Evolutionary conservation across 805 yeast genomes (phyloP), one percentile per base, ranked within the genome.

Genomic region (Candida stauntonica): DNA sequence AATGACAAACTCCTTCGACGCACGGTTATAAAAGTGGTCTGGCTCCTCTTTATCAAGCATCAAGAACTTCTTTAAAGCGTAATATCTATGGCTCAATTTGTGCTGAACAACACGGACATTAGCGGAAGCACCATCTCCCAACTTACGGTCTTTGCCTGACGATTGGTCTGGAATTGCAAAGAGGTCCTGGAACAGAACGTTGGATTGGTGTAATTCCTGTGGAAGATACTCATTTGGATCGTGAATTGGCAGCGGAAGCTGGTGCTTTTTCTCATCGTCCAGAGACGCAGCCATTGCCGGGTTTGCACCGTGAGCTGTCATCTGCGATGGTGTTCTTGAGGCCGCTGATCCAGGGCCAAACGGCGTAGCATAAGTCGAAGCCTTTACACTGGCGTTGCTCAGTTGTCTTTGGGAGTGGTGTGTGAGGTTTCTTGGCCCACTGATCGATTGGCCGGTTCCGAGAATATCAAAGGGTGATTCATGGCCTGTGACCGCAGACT

Each of bases 101-200:
- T 63, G 57, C 39, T 64, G 62, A 4, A 73, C 59, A 40, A 72
- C 72, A 38, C 80, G 66, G 16, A 84, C 88, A 34, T 74, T 73
- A 5, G 86, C 74, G 3, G 84, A 75, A 3, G 89, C 89, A 33
- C 94, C 93, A 39, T 72, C 74, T 3, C 89, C 93, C 35, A 84
- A 57, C 33, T 70, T 73, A 38, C 71, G 70, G 17, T 65, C 65
- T 34, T 63, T 66, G 18, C 63, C 63, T 2, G 55, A 42, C 7
- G 42, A 41, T 37, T 59, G 57, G 9, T 64, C 66, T 3, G 69
- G 65, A 15, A 72, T 47, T 29, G 68, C 74, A 52, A 75, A 84
- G 39, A 73, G 75, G 31, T 79, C 81, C 21, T 70, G 65, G 41
- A 85, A 59, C 30, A 69, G 67, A 3, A 67, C 60, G 38, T 67